Conservation (phyloP, 2,329 filamentous ascomycete genomes). For the Fusarium sulawesiense region DNA sequence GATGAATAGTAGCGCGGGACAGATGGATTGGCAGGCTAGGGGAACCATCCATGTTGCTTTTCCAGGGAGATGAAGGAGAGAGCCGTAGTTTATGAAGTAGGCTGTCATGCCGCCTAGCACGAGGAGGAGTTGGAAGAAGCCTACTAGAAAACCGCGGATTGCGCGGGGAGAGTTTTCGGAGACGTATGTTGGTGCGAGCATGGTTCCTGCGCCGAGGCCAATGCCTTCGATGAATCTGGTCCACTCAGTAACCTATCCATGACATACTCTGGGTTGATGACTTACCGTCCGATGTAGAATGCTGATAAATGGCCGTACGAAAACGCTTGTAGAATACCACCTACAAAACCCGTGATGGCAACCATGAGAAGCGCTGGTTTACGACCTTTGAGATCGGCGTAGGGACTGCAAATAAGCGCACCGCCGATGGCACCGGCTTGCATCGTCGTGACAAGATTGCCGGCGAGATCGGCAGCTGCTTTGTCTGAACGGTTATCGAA, state of each 20-base stretch:
- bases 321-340: constrained; percentile 49
- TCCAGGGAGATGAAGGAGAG: constrained; percentile 53
- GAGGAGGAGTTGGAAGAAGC: constrained; percentile 70
- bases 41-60: constrained; percentile 56
- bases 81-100: constrained; percentile 66
- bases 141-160: constrained; percentile 69
- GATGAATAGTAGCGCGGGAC: constrained; percentile 62
- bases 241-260: no score
- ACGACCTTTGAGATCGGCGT: constrained; percentile 48
- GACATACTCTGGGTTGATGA: no score
- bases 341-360: constrained; percentile 46
- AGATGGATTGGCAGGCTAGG: constrained; percentile 65
- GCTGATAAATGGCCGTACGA: constrained; percentile 47
- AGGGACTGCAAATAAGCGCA: constrained; percentile 39
- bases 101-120: constrained; percentile 63
- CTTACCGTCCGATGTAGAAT: constrained; percentile 47
- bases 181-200: constrained; percentile 70
- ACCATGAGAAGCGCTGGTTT: constrained; percentile 48
- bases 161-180: constrained; percentile 69
- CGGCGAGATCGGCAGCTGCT: constrained; percentile 38
- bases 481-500: constrained; percentile 23
- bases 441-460: constrained; percentile 47
- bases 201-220: constrained; percentile 62
- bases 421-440: constrained; percentile 46
- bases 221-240: constrained; percentile 64